Percentiles rank a stretch among this genome's conserved stretches.
Evolutionary conservation across 2,329 filamentous ascomycete genomes (phyloP).

Genomic region (Fusarium stilboides): DNA sequence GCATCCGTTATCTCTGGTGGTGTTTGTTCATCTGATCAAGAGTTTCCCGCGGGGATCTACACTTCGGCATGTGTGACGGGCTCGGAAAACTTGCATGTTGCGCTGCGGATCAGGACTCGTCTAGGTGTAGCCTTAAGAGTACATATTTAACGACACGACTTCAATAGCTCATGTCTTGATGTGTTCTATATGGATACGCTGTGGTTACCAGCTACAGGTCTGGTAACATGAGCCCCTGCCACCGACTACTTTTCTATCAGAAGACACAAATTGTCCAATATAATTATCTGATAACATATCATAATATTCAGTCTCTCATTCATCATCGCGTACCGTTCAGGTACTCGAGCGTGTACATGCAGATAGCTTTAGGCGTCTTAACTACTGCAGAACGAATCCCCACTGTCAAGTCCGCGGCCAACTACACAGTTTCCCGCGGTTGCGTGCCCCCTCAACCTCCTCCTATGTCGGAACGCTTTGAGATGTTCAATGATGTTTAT

Average conservation of each 20-base stretch:
- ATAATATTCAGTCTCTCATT: too few relatives aligned
- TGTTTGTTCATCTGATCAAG: constrained; percentile 9
- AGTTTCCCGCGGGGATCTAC: constrained; percentile 28
- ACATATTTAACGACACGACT: too few relatives aligned
- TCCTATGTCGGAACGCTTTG: too few relatives aligned
- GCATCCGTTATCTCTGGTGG: constrained; percentile 14
- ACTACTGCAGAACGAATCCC: not conserved
- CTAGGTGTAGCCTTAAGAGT: not conserved
- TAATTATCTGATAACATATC: too few relatives aligned
- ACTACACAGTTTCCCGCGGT: constrained; percentile 23
- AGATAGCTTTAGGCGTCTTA: not conserved
- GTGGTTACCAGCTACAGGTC: too few relatives aligned
- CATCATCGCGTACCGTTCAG: too few relatives aligned
- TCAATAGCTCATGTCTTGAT: too few relatives aligned
- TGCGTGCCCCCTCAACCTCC: not conserved
- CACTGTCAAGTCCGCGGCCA: constrained; percentile 17
- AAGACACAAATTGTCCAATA: too few relatives aligned
- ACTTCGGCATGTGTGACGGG: not conserved
- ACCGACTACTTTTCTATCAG: too few relatives aligned
- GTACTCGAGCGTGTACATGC: not conserved
- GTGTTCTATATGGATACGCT: too few relatives aligned
- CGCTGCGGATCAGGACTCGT: constrained; percentile 4
- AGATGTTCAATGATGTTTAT: not conserved
- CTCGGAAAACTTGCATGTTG: not conserved
- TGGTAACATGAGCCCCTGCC: too few relatives aligned